phyloP scores from a whole-genome alignment of 2,329 filamentous ascomycete species.

The Aspergillus fumigatus region DNA sequence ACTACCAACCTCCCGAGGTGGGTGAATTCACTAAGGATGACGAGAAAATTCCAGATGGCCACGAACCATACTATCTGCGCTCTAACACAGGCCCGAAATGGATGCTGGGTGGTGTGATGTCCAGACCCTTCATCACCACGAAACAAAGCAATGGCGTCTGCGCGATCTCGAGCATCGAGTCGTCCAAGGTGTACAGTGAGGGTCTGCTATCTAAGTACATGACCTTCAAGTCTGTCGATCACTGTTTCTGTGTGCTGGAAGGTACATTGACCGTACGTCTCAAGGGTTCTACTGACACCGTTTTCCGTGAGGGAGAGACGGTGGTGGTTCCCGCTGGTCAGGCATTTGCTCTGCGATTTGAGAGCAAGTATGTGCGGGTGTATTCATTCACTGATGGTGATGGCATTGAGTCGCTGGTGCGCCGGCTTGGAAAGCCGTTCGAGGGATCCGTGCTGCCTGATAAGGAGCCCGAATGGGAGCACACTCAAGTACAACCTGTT shows the following conservation, averaged over 20 bases:
- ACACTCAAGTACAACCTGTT: slow-evolving; percentile 14
- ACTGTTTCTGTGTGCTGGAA: slow-evolving; percentile 49
- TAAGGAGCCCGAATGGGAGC: slow-evolving; percentile 21
- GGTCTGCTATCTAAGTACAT: slow-evolving; percentile 37
- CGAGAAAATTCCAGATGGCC: slow-evolving; percentile 18
- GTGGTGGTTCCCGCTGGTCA: slow-evolving; percentile 46
- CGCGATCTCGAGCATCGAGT: slow-evolving; percentile 51
- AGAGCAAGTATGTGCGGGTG: slow-evolving; percentile 45
- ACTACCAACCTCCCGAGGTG: slow-evolving; percentile 44
- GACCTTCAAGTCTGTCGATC: slow-evolving; percentile 47
- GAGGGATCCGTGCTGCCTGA: slow-evolving; percentile 40
- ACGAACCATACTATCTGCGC: slow-evolving; percentile 48
- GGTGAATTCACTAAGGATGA: slow-evolving; percentile 23
- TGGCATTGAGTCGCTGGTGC: slow-evolving; percentile 47
- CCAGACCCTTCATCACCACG: slow-evolving; percentile 46
- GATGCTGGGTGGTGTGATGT: slow-evolving; percentile 32
- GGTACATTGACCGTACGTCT: slow-evolving; percentile 43
- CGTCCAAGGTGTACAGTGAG: slow-evolving; percentile 30
- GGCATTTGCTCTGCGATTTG: slow-evolving; percentile 43
- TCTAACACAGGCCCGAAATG: slow-evolving; percentile 40
- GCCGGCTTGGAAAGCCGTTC: slow-evolving; percentile 33
- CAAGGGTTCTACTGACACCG: slow-evolving; percentile 28
- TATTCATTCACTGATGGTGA: slow-evolving; percentile 48
- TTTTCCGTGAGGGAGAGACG: slow-evolving; percentile 46
- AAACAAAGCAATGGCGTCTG: slow-evolving; percentile 48